These are phyloP conservation scores for Blastobotrys arbuscula DNA, from an alignment of 1,139 yeast species.

Conservation along the genomic window DNA sequence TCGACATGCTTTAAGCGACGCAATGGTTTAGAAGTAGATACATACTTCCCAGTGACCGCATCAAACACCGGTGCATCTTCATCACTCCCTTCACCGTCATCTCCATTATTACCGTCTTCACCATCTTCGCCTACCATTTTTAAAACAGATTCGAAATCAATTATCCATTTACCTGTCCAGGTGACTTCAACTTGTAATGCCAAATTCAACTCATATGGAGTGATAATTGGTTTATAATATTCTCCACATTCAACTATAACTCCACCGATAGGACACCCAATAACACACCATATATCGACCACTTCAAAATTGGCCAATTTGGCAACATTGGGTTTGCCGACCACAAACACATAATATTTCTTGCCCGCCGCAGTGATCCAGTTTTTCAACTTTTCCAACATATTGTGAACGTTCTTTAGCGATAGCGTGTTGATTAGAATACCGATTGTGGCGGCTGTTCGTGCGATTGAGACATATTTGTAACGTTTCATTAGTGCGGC, in stretches of 20 bases:
- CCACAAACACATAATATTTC: slow-evolving; percentile 89
- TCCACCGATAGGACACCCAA: slow-evolving; percentile 95
- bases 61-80: slow-evolving; percentile 80
- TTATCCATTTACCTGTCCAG: slow-evolving; percentile 94
- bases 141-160: slow-evolving; percentile 60
- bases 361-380: slow-evolving; percentile 73
- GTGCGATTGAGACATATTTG: slow-evolving; percentile 77
- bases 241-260: slow-evolving; percentile 75
- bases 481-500: slow-evolving; percentile 81
- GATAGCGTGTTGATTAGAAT: slow-evolving; percentile 86
- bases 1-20: slow-evolving; percentile 59
- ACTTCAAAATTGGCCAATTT: slow-evolving; percentile 91
- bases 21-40: slow-evolving; percentile 67
- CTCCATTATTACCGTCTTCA: slow-evolving; percentile 21
- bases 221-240: slow-evolving; percentile 83
- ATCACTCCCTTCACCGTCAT: slow-evolving; percentile 34
- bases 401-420: slow-evolving; percentile 57
- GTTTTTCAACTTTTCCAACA: slow-evolving; percentile 54
- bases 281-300: slow-evolving; percentile 86
- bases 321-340: slow-evolving; percentile 98
- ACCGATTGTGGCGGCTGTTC: slow-evolving; percentile 90
- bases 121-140: slow-evolving; percentile 32
- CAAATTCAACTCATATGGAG: slow-evolving; percentile 84
- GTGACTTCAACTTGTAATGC: slow-evolving; percentile 69
- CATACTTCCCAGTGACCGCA: slow-evolving; percentile 76